phyloP scores from a whole-genome alignment of 768 basidiomycete genomes.

The Filobasidium wieringae region DNA sequence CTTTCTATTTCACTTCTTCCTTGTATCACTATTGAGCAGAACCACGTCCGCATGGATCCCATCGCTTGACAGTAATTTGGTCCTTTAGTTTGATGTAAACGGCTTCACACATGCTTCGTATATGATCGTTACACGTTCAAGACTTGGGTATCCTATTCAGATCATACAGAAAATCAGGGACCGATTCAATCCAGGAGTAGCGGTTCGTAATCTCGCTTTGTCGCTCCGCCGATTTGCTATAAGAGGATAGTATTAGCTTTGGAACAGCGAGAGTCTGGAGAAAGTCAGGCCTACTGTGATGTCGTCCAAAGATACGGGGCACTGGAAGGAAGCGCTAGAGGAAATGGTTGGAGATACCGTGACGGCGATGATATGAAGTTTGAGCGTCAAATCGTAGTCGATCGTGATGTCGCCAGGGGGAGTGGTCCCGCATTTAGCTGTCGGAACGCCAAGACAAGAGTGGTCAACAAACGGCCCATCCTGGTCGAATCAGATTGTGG shows the following conservation, averaged over 20 bases:
- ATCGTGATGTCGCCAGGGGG: conserved; percentile 29
- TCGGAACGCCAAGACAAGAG: background rate
- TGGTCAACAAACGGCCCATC: background rate
- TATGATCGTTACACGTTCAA: too few relatives aligned
- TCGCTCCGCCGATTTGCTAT: background rate
- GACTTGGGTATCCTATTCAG: background rate
- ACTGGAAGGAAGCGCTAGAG: conserved; percentile 33
- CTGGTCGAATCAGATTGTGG: background rate
- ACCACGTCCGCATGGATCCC: too few relatives aligned
- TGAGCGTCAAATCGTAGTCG: conserved; percentile 33
- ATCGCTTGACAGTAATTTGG: too few relatives aligned
- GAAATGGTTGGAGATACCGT: conserved; percentile 28
- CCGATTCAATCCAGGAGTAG: background rate
- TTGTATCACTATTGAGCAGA: too few relatives aligned
- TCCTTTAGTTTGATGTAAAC: too few relatives aligned
- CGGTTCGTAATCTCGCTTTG: background rate
- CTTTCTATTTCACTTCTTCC: too few relatives aligned
- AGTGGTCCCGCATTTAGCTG: conserved; percentile 31
- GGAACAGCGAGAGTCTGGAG: background rate
- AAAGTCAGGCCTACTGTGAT: background rate
- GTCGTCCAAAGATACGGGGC: conserved; percentile 20
- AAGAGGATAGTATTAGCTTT: background rate
- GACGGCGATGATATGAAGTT: conserved; percentile 30
- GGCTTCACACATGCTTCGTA: too few relatives aligned
- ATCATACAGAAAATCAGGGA: background rate